A percentile compares a stretch with the other conserved stretches of the same genome.
Conservation (phyloP, 768 basidiomycete genomes). For the Lentinula guzmanii region DNA sequence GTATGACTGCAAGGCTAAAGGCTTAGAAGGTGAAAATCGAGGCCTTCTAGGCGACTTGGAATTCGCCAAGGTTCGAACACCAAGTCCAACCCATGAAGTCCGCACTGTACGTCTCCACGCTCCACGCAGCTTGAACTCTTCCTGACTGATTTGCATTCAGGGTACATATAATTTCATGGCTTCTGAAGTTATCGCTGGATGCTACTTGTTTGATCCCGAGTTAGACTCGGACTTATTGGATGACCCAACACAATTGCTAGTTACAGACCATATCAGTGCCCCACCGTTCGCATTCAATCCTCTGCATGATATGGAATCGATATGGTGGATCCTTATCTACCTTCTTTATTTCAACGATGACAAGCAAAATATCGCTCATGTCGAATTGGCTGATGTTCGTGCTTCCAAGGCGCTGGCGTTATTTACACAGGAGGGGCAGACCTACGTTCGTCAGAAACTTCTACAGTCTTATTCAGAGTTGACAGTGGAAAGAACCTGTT, state of each 20-base stretch:
- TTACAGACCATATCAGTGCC: not conserved
- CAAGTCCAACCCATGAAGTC: not conserved
- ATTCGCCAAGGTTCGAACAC: not conserved
- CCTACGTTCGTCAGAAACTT: not conserved
- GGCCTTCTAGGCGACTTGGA: not conserved
- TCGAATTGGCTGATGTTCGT: not conserved
- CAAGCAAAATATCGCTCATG: not conserved
- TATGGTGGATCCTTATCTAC: not conserved
- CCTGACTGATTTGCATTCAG: not conserved
- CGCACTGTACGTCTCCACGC: not conserved
- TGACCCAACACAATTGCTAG: not conserved
- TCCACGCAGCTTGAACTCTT: too few species aligned
- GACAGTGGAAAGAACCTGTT: not conserved
- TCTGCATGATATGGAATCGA: not conserved
- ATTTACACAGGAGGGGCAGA: not conserved
- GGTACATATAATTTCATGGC: not conserved
- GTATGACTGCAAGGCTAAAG: not conserved
- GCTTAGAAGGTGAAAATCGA: not conserved
- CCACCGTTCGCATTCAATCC: not conserved
- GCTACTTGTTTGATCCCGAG: not conserved
- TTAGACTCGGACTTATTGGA: not conserved
- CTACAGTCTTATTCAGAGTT: not conserved
- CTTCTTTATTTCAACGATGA: not conserved
- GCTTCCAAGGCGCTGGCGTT: not conserved
- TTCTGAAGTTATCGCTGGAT: not conserved